A percentile compares a stretch with the other conserved stretches of the same genome.
These are phyloP conservation scores for Heliosperma pusillum DNA, from an alignment of 148 eudicot species.

Conservation along the genomic window DNA sequence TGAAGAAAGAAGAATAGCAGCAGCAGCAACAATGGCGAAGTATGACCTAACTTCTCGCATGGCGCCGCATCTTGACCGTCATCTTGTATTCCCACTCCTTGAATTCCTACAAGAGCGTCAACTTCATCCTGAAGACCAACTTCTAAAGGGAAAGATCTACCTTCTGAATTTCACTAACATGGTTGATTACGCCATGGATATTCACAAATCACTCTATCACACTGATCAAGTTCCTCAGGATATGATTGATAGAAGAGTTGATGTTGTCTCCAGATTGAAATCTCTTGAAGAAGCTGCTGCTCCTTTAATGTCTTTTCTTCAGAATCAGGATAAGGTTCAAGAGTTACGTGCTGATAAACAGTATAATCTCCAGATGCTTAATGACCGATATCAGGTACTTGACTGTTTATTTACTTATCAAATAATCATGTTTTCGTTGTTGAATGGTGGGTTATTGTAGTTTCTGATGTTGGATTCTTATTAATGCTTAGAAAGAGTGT, in stretches of 20 bases:
- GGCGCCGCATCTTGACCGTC: slow-evolving; percentile 78
- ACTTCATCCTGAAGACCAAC: slow-evolving; percentile 56
- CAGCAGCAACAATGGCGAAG: slow-evolving; percentile 45
- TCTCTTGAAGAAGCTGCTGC: slow-evolving; percentile 81
- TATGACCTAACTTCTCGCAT: slow-evolving; percentile 74
- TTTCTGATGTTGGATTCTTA: too few species aligned
- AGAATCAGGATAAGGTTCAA: slow-evolving; percentile 76
- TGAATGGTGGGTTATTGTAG: too few species aligned
- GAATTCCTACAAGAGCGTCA: slow-evolving; percentile 81
- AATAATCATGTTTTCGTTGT: too few species aligned
- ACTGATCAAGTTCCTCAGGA: slow-evolving; percentile 94
- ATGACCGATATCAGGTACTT: slow-evolving; percentile 82
- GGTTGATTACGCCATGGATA: slow-evolving; percentile 99
- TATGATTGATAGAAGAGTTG: slow-evolving; percentile 91
- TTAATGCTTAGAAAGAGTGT: too few species aligned
- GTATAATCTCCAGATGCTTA: slow-evolving; percentile 90
- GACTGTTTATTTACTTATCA: too few species aligned
- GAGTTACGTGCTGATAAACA: slow-evolving; percentile 86
- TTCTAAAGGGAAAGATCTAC: slow-evolving; percentile 74
- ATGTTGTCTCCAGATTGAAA: slow-evolving; percentile 88
- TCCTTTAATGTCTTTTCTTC: slow-evolving; percentile 74
- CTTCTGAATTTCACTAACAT: slow-evolving; percentile 86
- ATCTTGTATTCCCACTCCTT: slow-evolving; percentile 74
- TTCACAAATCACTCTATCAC: slow-evolving; percentile 81
- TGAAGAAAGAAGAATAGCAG: background rate